Conservation (phyloP, 805 yeast genomes). For the Suhomyces pyralidae region DNA sequence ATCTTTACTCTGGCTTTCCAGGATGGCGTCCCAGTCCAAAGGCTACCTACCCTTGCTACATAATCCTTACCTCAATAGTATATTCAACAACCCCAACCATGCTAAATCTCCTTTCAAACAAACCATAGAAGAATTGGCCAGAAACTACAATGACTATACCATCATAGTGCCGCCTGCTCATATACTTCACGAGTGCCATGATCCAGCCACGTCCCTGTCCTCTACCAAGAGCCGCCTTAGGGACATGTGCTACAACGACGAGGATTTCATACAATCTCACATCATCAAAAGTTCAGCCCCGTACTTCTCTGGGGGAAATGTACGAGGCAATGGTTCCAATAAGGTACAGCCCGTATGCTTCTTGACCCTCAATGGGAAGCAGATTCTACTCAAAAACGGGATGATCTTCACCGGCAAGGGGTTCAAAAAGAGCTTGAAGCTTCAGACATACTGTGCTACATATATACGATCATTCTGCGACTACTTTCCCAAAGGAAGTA, state of each 20-base stretch:
- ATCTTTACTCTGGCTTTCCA: neutral
- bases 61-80: slow-evolving; percentile 62
- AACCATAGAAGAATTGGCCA: slow-evolving; percentile 42
- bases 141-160: slow-evolving; percentile 49
- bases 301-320: slow-evolving; percentile 20
- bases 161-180: slow-evolving; percentile 63
- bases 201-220: slow-evolving; percentile 20
- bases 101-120: slow-evolving; percentile 44
- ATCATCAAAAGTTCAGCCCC: slow-evolving; percentile 40
- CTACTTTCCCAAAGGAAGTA: slow-evolving; percentile 55
- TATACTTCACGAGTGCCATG: slow-evolving; percentile 35
- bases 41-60: slow-evolving; percentile 43
- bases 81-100: slow-evolving; percentile 59
- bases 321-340: slow-evolving; percentile 12
- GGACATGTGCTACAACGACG: slow-evolving; percentile 52
- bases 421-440: slow-evolving; percentile 44
- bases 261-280: slow-evolving; percentile 64
- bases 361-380: slow-evolving; percentile 54
- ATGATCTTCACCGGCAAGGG: slow-evolving; percentile 56
- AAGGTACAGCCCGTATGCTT: slow-evolving; percentile 43
- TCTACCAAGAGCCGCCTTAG: slow-evolving; percentile 31
- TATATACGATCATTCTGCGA: slow-evolving; percentile 45
- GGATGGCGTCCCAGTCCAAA: slow-evolving; percentile 34
- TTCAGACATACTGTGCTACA: slow-evolving; percentile 44
- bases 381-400: slow-evolving; percentile 54